Base-by-base conservation (phyloP, 148 eudicot genomes). In the Spergularia marina region DNA sequence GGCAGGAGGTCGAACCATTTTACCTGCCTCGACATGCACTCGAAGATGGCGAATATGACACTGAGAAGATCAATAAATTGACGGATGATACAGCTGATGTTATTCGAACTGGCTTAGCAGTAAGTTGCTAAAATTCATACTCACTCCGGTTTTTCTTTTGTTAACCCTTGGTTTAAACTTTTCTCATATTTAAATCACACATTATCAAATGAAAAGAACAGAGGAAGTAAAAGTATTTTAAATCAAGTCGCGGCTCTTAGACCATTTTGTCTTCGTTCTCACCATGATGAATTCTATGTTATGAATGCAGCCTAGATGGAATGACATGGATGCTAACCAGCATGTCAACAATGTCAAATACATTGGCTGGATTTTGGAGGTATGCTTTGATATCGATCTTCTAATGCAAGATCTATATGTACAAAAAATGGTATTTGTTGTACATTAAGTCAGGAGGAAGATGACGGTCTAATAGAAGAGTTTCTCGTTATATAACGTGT, bases 291-390 rank as follows among this genome's bases (percentile, higher is more conserved):
- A 4, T 8, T 36, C 21, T 44, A 65, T 54, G 54, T 39, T 39
- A 51, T 39, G 14, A 73, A 34, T 81, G 65, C 93, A 92, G 98
- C 98, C 98, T 58, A 88, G 93, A 78, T 92, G 98, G 98, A 90
- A 90, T 71, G 98, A 92, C 74, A 87, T 92, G 95, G 98, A 92
- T 81, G 93, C 89, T 41, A 92, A 92, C 74, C 93, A 86, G 57
- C 97, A 92, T 56, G 97, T 92, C 0, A 92, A 92, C 75, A 90
- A 92, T 65, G 95, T 92, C 23, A 92, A 92, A 74, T 92, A 92
- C 82, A 90, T 92, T 36, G 96, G 98, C 44, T 92, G 98, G 98
- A 85, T 92, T 68, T 77, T 90, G 71, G 98, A 92, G 93, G 98
- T 92, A 79, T 6, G 12, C 30, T 62, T 18, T 3, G 10, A 10